Evolutionary conservation across 2,329 filamentous ascomycete species (phyloP), one percentile per base, ranked within the genome.

Genomic region (Hyphodiscus sp.): DNA sequence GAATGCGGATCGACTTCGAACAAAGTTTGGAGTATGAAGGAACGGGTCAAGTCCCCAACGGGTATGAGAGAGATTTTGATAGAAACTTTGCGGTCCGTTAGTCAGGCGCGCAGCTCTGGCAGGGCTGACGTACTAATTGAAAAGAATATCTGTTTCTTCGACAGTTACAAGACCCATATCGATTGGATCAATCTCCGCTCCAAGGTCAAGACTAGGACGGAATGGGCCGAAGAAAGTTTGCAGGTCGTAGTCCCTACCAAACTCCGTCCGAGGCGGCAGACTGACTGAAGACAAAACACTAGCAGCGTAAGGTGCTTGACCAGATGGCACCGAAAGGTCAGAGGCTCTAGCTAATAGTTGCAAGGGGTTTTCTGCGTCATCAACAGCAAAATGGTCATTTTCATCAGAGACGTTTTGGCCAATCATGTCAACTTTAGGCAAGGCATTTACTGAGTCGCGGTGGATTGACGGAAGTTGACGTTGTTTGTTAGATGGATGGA

Each of bases 291-390:
- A 51, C 46, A 19, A 46, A 44, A 15, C 20, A 47, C 49, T 18
- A 18, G 51, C 20, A 45, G 47, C 19, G 42, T 49, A 51, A 8
- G 45, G 49, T 19, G 50, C 13, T 18, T 54, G 42, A 38, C 55
- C 47, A 23, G 55, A 50, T 7, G 63, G 56, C 29, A 57, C 58
- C 18, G 64, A 63, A 18, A 87, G 75, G 68, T 87, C 85, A 0
- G 86, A 89, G 1, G 86, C 86, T 30, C 86, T 78, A 2, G 86
- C 86, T 33, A 90, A 80, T 16, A 89, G 71, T 66, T 90, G 86
- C 5, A 89, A 71, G 0, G 86, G 86, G 56, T 89, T 90, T 63
- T 90, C 86, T 2, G 86, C 86, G 65, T 88, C 86, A 60, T 89
- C 85, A 23, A 87, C 72, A 13, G 82, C 77, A 30, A 86, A 74